Base-by-base conservation (phyloP, 2,329 filamentous ascomycete genomes). In the Boeremia lycopersici region DNA sequence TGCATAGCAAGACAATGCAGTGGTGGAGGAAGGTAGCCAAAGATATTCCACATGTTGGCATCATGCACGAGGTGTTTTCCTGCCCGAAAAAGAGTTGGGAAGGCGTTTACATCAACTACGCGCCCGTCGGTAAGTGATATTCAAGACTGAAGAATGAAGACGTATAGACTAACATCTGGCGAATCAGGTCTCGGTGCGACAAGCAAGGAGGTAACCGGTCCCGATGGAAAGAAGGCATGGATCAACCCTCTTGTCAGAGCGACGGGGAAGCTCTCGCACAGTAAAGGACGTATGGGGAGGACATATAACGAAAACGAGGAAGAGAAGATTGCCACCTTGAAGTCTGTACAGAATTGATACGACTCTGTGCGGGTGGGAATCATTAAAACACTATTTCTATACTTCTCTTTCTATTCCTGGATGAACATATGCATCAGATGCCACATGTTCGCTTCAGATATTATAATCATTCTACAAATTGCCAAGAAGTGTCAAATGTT, bases 41-140 rank as follows among this genome's bases (percentile, higher is more conserved):
- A 34, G 35, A 51, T 5, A 34, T 49, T 11, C 29, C 40, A 12
- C 53, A 57, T 36, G 17, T 59, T 4, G 59, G 59, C 4, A 59
- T 59, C 11, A 54, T 56, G 49, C 59, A 61, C 39, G 56, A 59
- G 36, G 47, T 56, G 4, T 61, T 57, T 38, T 34, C 53, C 8
- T 57, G 54, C 7, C 53, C 53, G 17, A 55, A 52, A 44, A 57
- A 48, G 29, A 40, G 48, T n/a, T 60, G 57, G 57, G 57, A 60
- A 34, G 57, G 49, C n/a, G 41, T 60, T 4, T 60, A 60, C 33
- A 9, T 60, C 1, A 60, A 60, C 30, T 60, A 60, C 29, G 29
- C 48, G 19, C 57, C 57, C 2, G 46, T 48, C 9, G 57, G 57
- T 60, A 35, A 46, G 57, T 52, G 3, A 7, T 13, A 3, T 15